These are phyloP conservation scores for Mucor circinelloides DNA, from an alignment of 371 early-diverging fungal species.

Conservation along the genomic window DNA sequence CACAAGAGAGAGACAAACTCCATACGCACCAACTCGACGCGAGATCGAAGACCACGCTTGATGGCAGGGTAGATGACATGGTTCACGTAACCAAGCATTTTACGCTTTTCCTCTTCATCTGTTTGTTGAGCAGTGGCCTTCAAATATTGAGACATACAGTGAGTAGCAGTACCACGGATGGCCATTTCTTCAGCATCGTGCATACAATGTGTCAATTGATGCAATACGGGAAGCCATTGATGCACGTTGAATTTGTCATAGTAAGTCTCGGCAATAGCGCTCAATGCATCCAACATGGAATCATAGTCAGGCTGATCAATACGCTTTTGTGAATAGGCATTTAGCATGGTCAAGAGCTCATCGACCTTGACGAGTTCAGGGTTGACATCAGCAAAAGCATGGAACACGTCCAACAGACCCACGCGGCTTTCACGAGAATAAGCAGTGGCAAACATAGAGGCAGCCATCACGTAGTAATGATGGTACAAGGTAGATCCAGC, in stretches of 20 bases:
- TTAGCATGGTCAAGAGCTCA: slow-evolving; percentile 69
- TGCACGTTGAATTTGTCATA: slow-evolving; percentile 60
- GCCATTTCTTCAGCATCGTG: slow-evolving; percentile 88
- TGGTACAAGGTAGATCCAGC: slow-evolving; percentile 42
- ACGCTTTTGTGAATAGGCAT: slow-evolving; percentile 72
- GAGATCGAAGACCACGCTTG: slow-evolving; percentile 69
- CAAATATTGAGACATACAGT: slow-evolving; percentile 70
- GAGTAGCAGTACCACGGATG: slow-evolving; percentile 81
- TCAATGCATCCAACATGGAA: slow-evolving; percentile 77
- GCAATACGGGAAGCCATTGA: slow-evolving; percentile 92
- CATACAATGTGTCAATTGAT: slow-evolving; percentile 80
- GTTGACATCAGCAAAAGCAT: slow-evolving; percentile 66
- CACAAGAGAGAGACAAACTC: slow-evolving; percentile 75
- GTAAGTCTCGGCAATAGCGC: slow-evolving; percentile 66
- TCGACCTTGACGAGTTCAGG: slow-evolving; percentile 55
- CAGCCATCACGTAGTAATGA: slow-evolving; percentile 61
- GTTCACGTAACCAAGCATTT: slow-evolving; percentile 54
- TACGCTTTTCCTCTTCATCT: slow-evolving; percentile 44
- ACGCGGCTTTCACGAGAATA: slow-evolving; percentile 59
- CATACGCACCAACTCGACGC: slow-evolving; percentile 64
- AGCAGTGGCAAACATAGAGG: slow-evolving; percentile 63
- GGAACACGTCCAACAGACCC: slow-evolving; percentile 66
- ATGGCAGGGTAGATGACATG: slow-evolving; percentile 76
- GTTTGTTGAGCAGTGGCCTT: slow-evolving; percentile 40
- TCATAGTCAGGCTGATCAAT: slow-evolving; percentile 93